These are phyloP conservation scores for Coprinopsis sp. DNA, from an alignment of 768 basidiomycete genomes.

Conservation along the genomic window DNA sequence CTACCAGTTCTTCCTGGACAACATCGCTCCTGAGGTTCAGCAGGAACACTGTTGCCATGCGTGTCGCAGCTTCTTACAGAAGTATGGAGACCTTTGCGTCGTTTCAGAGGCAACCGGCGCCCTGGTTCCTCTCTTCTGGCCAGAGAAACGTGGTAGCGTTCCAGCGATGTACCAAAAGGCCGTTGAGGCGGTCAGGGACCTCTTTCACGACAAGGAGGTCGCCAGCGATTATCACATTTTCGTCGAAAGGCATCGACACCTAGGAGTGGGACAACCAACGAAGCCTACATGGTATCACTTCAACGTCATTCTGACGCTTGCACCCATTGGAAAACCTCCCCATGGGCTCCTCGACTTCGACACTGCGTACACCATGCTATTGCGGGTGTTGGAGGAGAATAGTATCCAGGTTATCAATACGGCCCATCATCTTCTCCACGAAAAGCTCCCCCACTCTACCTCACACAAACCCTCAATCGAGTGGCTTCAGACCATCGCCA, in stretches of 20 bases:
- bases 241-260: not conserved
- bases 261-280: not conserved
- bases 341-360: not conserved
- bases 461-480: not conserved
- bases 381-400: not conserved
- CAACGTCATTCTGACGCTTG: not conserved
- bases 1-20: not conserved
- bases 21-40: not conserved
- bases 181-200: not conserved
- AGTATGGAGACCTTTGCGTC: not conserved
- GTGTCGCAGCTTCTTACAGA: not conserved
- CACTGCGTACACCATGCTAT: not conserved
- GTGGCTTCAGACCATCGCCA: slow-evolving; percentile 2
- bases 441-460: slow-evolving; percentile 4
- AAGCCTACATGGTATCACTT: not conserved
- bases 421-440: slow-evolving; percentile 2
- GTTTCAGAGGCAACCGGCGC: slow-evolving; percentile 1
- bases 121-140: slow-evolving; percentile 2
- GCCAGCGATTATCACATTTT: not conserved
- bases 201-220: not conserved
- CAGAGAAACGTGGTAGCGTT: not conserved
- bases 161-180: not conserved
- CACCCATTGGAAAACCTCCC: not conserved
- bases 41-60: not conserved
- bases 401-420: not conserved